These are phyloP conservation scores for Coemansia sp. DNA, from an alignment of 192 early-diverging fungal genomes.

Conservation along the genomic window DNA sequence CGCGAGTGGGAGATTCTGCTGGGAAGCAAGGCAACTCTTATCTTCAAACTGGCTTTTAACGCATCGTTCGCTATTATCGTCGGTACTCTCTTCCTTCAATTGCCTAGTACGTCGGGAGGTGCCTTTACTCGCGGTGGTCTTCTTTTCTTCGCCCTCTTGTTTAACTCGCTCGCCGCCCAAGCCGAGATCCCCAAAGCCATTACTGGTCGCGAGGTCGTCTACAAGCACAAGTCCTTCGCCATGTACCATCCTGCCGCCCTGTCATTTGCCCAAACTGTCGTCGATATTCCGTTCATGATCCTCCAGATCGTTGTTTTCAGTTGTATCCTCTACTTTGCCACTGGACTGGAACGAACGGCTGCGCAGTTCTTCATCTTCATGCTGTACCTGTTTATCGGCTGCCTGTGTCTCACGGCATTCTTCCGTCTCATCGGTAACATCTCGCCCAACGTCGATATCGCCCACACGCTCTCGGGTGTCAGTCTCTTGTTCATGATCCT, in stretches of 20 bases:
- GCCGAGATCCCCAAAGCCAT: slow-evolving; percentile 71
- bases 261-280: slow-evolving; percentile 62
- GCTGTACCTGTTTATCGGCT: slow-evolving; percentile 61
- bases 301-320: slow-evolving; percentile 62
- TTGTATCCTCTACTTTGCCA: slow-evolving; percentile 66
- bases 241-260: slow-evolving; percentile 70
- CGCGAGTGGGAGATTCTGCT: slow-evolving; percentile 67
- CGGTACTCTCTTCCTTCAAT: slow-evolving; percentile 67
- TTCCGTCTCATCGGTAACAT: slow-evolving; percentile 59
- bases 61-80: slow-evolving; percentile 69
- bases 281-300: slow-evolving; percentile 60
- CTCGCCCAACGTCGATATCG: slow-evolving; percentile 47
- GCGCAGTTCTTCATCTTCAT: slow-evolving; percentile 70
- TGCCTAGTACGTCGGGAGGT: slow-evolving; percentile 61
- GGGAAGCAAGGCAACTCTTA: slow-evolving; percentile 57
- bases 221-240: slow-evolving; percentile 79
- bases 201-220: slow-evolving; percentile 68
- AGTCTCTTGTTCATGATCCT: slow-evolving; percentile 49
- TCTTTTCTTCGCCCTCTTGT: slow-evolving; percentile 73
- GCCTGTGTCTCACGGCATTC: slow-evolving; percentile 62
- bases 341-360: slow-evolving; percentile 59
- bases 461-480: slow-evolving; percentile 51
- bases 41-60: slow-evolving; percentile 63
- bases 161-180: slow-evolving; percentile 70
- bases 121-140: slow-evolving; percentile 81